A percentile compares a stretch with the other conserved stretches of the same genome.
Conservation (phyloP, 495 filamentous ascomycete species). For the Neurospora sp. region DNA sequence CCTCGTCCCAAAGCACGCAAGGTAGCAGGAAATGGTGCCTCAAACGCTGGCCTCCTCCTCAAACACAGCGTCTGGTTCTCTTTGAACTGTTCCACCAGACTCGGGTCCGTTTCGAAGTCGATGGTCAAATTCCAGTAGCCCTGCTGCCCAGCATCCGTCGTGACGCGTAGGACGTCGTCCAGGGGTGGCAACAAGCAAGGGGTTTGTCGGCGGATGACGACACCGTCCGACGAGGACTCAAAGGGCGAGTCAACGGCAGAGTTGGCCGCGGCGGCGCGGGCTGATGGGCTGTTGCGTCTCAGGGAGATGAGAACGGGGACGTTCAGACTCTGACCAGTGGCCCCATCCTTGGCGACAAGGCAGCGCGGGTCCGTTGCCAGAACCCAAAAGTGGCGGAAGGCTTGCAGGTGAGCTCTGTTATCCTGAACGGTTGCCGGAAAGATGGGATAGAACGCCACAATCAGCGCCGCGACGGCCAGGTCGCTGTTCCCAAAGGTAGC, state of each 20-base stretch:
- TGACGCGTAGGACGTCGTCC: slow-evolving; percentile 52
- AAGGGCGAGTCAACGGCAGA: neutral
- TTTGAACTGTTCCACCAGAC: slow-evolving; percentile 60
- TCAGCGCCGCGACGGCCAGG: slow-evolving; percentile 70
- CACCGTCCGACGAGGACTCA: neutral
- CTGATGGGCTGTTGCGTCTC: slow-evolving; percentile 17
- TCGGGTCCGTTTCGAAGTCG: slow-evolving; percentile 58
- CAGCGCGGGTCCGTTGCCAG: slow-evolving; percentile 85
- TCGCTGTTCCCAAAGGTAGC: slow-evolving; percentile 87
- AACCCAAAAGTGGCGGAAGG: slow-evolving; percentile 96
- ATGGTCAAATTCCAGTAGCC: slow-evolving; percentile 82
- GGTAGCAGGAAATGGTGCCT: slow-evolving; percentile 66
- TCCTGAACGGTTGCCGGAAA: slow-evolving; percentile 83
- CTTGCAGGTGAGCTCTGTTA: slow-evolving; percentile 90
- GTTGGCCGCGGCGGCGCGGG: slow-evolving; percentile 1
- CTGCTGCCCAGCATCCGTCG: slow-evolving; percentile 46
- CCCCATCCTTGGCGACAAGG: slow-evolving; percentile 73
- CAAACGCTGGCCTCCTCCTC: slow-evolving; percentile 59
- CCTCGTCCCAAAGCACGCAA: slow-evolving; percentile 52
- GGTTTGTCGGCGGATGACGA: slow-evolving; percentile 32
- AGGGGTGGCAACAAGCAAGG: slow-evolving; percentile 84
- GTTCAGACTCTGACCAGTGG: slow-evolving; percentile 65
- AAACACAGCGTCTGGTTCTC: slow-evolving; percentile 71
- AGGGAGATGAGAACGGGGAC: slow-evolving; percentile 50
- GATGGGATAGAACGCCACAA: slow-evolving; percentile 89